Evolutionary conservation across 75 land plant species (phyloP), one percentile per base, ranked within the genome.

Genomic region (Pinus taeda): DNA sequence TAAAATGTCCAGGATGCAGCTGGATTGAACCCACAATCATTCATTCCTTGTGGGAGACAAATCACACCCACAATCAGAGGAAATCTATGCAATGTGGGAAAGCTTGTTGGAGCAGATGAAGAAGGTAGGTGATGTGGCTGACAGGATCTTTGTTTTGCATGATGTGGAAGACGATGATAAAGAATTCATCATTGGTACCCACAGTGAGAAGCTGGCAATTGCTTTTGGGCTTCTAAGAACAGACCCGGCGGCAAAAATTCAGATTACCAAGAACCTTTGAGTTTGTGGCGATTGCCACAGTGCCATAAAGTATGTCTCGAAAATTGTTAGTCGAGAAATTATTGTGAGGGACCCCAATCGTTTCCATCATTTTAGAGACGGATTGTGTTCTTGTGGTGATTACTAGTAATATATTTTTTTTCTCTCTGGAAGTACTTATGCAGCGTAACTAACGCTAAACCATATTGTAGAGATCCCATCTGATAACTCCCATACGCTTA

Each of bases 1-100:
- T 69, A 15, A 83, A 83, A 74, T 79, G 33, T 33, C 85, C 81
- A 13, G 81, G 81, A 11, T 17, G 71, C 57, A 83, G 85, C 57
- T 83, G 53, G 53, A 49, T 49, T 49, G 53, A 49, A 49, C 53
- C 8, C 1, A 11, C 7, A 0, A 49, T 8, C 53, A 49, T 49
- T 7, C 53, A 49, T 49, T 49, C 53, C 53, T 49, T 49, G 53
- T 49, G 11, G 53, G 53, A 49, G 53, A 49, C 53, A 49, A 49
- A 8, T 49, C 53, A 49, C 53, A 49, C 53, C 53, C 9, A 49
- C 53, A 49, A 49, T 49, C 53, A 49, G 53, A 49, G 53, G 53
- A 49, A 49, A 49, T 49, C 53, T 49, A 49, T 49, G 53, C 53
- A 49, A 49, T 49, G 53, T 49, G 53, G 53, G 53, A 49, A 8